Percentiles rank a stretch among this genome's conserved stretches.
phyloP scores from a whole-genome alignment of 164 flowering plant species.

The Berberis vulgaris region DNA sequence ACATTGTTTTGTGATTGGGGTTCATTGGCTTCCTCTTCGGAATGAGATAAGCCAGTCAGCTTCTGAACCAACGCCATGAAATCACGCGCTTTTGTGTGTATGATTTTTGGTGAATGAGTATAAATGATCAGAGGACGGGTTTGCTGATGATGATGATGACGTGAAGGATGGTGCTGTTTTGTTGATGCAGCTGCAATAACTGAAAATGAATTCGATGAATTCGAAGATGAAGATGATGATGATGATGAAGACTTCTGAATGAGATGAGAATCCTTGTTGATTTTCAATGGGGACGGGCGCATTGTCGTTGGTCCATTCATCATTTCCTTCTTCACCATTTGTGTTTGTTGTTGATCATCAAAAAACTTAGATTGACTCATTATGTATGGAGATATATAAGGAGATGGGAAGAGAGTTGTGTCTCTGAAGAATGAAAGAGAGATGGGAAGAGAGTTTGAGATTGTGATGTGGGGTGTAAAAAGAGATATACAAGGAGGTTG shows the following conservation, averaged over 20 bases:
- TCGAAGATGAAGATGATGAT: constrained; percentile 2
- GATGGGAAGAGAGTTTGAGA: not conserved
- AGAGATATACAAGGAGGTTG: not conserved
- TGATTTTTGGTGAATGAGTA: constrained; percentile 59
- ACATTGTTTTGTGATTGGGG: not conserved
- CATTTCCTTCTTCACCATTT: constrained; percentile 13
- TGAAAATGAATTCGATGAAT: not conserved
- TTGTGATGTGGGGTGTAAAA: too few species aligned
- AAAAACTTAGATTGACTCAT: constrained; percentile 27
- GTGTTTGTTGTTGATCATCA: constrained; percentile 9
- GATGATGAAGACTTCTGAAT: constrained; percentile 10
- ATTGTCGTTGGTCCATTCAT: constrained; percentile 14
- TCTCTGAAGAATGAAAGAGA: not conserved
- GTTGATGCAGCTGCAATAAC: not conserved
- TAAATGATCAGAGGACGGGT: constrained; percentile 55
- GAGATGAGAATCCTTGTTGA: constrained; percentile 2
- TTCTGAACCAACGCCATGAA: constrained; percentile 75
- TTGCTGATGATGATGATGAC: constrained; percentile 14
- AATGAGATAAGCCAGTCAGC: constrained; percentile 40
- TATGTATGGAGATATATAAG: not conserved
- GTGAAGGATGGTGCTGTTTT: not conserved
- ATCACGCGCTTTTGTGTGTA: constrained; percentile 54
- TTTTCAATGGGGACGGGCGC: constrained; percentile 29
- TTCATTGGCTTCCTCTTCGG: not conserved
- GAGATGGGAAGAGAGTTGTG: not conserved